phyloP scores from a whole-genome alignment of 2,329 filamentous ascomycete species.

The Eutypella sp. region DNA sequence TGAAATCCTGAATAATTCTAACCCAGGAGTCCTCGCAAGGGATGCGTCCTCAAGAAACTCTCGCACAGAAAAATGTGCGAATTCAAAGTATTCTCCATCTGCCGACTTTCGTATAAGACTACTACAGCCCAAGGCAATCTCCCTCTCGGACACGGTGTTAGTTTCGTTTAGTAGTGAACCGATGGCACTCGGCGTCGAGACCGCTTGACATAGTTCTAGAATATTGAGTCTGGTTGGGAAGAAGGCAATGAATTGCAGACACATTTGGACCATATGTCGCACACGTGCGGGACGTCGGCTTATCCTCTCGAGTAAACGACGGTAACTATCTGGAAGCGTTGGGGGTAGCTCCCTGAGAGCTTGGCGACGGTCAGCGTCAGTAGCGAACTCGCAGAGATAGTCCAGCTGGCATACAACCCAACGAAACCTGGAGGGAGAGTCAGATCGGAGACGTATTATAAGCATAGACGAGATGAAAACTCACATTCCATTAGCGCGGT shows the following conservation, averaged over 20 bases:
- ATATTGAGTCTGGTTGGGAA: neutral
- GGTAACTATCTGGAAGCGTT: conserved; percentile 11
- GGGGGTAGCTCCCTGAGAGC: conserved; percentile 13
- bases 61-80: conserved; percentile 15
- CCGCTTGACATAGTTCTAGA: neutral
- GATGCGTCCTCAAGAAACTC: conserved; percentile 10
- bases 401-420: conserved; percentile 17
- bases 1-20: conserved; percentile 9
- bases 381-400: conserved; percentile 7
- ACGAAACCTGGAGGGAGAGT: conserved; percentile 9
- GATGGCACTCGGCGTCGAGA: conserved; percentile 1
- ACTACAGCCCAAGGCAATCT: conserved; percentile 7
- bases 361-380: conserved; percentile 9
- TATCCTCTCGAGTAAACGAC: conserved; percentile 11
- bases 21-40: conserved; percentile 1
- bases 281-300: conserved; percentile 1
- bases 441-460: neutral
- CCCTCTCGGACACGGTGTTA: neutral
- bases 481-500: conserved; percentile 14
- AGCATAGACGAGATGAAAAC: too few relatives aligned
- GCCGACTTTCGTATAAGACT: conserved; percentile 15
- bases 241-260: conserved; percentile 9
- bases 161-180: neutral
- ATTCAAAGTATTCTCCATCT: conserved; percentile 9
- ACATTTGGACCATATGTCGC: conserved; percentile 5